These are phyloP conservation scores for Epichloe baconii DNA, from an alignment of 2,329 filamentous ascomycete genomes.

Conservation along the genomic window DNA sequence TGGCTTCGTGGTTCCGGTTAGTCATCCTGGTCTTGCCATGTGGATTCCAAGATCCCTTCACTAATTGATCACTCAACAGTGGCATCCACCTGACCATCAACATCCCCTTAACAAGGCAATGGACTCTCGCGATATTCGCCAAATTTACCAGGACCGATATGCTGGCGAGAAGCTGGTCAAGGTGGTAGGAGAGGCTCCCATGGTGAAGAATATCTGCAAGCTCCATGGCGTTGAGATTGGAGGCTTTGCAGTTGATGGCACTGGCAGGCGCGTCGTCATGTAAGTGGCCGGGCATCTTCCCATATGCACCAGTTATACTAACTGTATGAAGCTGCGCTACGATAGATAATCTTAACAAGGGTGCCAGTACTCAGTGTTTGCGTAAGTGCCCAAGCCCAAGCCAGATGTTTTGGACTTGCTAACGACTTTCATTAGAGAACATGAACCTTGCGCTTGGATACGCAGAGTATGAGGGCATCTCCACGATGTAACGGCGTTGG, in stretches of 20 bases:
- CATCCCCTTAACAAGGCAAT: constrained; percentile 73
- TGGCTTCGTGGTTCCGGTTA: constrained; percentile 72
- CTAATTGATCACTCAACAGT: constrained; percentile 27
- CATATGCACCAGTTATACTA: neutral
- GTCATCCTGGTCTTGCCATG: neutral
- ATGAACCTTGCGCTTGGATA: constrained; percentile 90
- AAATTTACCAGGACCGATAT: constrained; percentile 91
- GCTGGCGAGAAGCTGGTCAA: constrained; percentile 93
- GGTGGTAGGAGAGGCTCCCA: constrained; percentile 74
- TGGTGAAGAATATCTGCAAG: constrained; percentile 71
- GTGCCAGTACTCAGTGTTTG: constrained; percentile 82
- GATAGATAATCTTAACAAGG: constrained; percentile 90
- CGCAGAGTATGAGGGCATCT: constrained; percentile 79
- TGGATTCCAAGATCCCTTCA: neutral
- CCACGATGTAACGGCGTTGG: constrained; percentile 28
- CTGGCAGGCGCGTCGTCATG: constrained; percentile 83
- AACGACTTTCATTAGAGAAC: constrained; percentile 54
- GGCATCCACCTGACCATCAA: constrained; percentile 88
- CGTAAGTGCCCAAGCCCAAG: constrained; percentile 43
- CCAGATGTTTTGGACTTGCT: constrained; percentile 30
- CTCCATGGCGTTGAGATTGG: constrained; percentile 90
- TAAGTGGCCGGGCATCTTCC: constrained; percentile 24
- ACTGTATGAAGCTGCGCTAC: constrained; percentile 43
- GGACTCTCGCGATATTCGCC: constrained; percentile 82
- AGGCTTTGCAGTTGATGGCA: constrained; percentile 83